Evolutionary conservation across 306 rosid species (phyloP).

Genomic region (Cicer pinnatifidum): DNA sequence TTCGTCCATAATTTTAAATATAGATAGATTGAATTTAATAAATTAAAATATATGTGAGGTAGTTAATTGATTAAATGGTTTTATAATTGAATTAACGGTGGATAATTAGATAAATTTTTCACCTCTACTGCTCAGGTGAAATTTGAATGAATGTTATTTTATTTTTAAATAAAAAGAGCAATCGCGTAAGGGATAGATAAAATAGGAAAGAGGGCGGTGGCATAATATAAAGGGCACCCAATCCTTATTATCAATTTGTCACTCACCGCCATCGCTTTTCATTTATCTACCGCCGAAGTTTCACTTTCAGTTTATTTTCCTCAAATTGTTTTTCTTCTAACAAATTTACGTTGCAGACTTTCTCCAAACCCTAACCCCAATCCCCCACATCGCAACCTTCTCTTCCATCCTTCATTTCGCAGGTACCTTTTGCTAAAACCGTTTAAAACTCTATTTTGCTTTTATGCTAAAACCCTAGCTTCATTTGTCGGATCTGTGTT

Average conservation of each 20-base stretch:
- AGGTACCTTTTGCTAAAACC: constrained; percentile 58
- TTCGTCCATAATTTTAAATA: too few relatives aligned
- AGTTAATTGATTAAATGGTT: too few relatives aligned
- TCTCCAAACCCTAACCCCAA: constrained; percentile 42
- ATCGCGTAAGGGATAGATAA: too few relatives aligned
- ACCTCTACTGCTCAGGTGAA: too few relatives aligned
- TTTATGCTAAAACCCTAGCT: constrained; percentile 43
- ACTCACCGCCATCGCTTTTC: neutral
- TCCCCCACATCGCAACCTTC: neutral
- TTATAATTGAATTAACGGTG: too few relatives aligned
- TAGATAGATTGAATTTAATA: too few relatives aligned
- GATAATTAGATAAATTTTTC: too few relatives aligned
- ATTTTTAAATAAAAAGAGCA: too few relatives aligned
- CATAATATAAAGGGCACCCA: neutral
- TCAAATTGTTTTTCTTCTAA: constrained; percentile 65
- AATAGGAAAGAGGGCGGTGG: neutral
- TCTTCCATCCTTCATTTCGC: constrained; percentile 35
- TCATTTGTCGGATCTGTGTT: neutral
- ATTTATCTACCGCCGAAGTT: neutral
- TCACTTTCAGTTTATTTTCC: neutral
- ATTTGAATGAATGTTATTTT: too few relatives aligned
- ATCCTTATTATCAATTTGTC: neutral
- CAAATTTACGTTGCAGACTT: constrained; percentile 84
- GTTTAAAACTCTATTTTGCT: constrained; percentile 16
- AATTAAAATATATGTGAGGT: too few relatives aligned